A percentile compares a stretch with the other conserved stretches of the same genome.
phyloP scores from a whole-genome alignment of 169 alveolate genomes.

The Ichthyophthirius multifiliis region DNA sequence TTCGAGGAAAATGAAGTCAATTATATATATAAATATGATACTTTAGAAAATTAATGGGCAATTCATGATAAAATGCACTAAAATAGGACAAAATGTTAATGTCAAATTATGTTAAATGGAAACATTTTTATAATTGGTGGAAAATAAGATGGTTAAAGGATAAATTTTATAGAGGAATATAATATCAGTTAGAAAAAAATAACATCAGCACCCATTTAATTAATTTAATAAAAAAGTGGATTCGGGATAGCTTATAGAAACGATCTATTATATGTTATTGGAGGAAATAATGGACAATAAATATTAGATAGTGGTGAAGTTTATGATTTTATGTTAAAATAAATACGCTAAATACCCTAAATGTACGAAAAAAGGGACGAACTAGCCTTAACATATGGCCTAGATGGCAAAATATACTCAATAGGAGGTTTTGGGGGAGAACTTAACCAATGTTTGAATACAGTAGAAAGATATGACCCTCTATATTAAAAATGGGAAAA shows the following conservation, averaged over 20 bases:
- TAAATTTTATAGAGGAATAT: conserved; percentile 47
- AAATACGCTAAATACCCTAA: conserved; percentile 48
- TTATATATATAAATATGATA: conserved; percentile 59
- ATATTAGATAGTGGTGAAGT: conserved; percentile 47
- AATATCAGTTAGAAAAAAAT: conserved; percentile 28
- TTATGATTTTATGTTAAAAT: conserved; percentile 27
- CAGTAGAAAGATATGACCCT: conserved; percentile 59
- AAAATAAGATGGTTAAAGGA: conserved; percentile 62
- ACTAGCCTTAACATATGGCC: conserved; percentile 66
- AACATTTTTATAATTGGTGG: conserved; percentile 74
- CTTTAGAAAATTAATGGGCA: conserved; percentile 46
- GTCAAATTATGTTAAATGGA: conserved; percentile 21
- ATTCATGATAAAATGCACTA: conserved; percentile 20
- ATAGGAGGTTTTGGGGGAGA: conserved; percentile 85
- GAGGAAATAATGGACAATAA: conserved; percentile 78
- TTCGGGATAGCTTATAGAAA: neutral
- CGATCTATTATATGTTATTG: conserved; percentile 50
- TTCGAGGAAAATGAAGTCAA: conserved; percentile 44
- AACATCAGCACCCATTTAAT: conserved; percentile 2
- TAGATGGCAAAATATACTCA: conserved; percentile 69
- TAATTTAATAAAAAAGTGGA: conserved; percentile 43
- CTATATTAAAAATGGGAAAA: conserved; percentile 48
- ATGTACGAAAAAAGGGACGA: conserved; percentile 77
- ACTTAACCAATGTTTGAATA: conserved; percentile 25
- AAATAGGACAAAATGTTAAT: conserved; percentile 67